These are phyloP conservation scores for Auriscalpium microsporum DNA, from an alignment of 768 basidiomycete genomes.

Conservation along the genomic window DNA sequence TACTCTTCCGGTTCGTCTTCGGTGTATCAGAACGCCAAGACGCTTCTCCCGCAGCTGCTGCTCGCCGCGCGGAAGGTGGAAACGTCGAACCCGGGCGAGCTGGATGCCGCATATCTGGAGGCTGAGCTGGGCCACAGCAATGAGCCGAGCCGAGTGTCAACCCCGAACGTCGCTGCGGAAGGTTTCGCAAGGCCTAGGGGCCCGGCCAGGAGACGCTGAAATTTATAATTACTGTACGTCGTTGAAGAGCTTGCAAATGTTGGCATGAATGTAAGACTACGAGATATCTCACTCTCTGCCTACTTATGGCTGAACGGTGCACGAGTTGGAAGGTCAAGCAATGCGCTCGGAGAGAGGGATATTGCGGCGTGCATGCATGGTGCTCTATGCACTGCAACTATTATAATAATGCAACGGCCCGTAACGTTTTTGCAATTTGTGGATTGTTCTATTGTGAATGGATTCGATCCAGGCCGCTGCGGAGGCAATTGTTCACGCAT, in stretches of 20 bases:
- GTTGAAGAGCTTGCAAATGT: background rate
- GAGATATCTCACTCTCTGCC: background rate
- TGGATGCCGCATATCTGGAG: constrained; percentile 55
- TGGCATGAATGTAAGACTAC: background rate
- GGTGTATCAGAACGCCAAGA: constrained; percentile 50
- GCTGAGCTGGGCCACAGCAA: constrained; percentile 41
- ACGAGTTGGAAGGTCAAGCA: too few species aligned
- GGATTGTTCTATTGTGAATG: too few species aligned
- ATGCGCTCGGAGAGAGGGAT: too few species aligned
- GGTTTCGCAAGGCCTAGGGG: constrained; percentile 66
- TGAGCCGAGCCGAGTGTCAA: constrained; percentile 13
- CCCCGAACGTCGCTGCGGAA: constrained; percentile 13
- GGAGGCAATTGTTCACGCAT: too few species aligned
- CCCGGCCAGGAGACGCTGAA: constrained; percentile 45
- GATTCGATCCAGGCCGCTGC: too few species aligned
- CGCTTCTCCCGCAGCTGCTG: constrained; percentile 34
- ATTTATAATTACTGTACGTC: background rate
- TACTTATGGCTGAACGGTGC: too few species aligned
- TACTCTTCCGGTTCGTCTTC: constrained; percentile 66
- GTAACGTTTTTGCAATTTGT: too few species aligned
- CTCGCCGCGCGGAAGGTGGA: constrained; percentile 63
- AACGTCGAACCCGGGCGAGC: constrained; percentile 70
- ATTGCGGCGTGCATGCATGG: too few species aligned
- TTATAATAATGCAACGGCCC: too few species aligned
- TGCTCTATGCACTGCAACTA: too few species aligned